Percentiles rank a stretch among this genome's conserved stretches.
Conservation (phyloP, 805 yeast genomes). For the Komagataella populi region DNA sequence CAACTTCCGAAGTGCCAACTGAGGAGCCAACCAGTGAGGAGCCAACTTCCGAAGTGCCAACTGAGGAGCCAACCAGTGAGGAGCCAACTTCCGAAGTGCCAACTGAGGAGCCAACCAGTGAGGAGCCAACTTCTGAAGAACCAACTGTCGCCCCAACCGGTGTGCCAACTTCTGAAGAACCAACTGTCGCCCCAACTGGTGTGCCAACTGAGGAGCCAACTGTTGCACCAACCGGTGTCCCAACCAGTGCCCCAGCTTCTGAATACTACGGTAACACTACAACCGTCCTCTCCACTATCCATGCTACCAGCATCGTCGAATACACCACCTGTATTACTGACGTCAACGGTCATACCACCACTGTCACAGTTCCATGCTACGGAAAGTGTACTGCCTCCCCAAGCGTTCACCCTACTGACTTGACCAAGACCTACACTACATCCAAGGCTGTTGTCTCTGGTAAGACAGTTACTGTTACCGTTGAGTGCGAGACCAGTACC, state of each 20-base stretch:
- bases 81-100: neutral
- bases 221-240: too few relatives aligned
- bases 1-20: neutral
- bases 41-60: neutral
- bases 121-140: neutral
- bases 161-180: neutral
- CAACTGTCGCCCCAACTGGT: neutral
- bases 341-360: constrained; percentile 3
- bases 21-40: neutral
- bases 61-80: neutral
- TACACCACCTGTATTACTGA: constrained; percentile 2
- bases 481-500: constrained; percentile 1
- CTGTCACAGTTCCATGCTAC: constrained; percentile 8
- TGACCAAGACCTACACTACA: constrained; percentile 6
- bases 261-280: neutral
- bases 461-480: constrained; percentile 4
- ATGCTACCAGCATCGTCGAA: neutral
- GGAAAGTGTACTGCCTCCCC: constrained; percentile 4
- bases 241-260: neutral
- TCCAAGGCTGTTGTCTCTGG: constrained; percentile 3
- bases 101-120: neutral
- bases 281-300: constrained; percentile 3
- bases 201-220: neutral
- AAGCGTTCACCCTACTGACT: neutral
- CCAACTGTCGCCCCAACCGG: neutral